Evolutionary conservation across 75 land plant species (phyloP).

Genomic region (Selaginella moellendorffii): DNA sequence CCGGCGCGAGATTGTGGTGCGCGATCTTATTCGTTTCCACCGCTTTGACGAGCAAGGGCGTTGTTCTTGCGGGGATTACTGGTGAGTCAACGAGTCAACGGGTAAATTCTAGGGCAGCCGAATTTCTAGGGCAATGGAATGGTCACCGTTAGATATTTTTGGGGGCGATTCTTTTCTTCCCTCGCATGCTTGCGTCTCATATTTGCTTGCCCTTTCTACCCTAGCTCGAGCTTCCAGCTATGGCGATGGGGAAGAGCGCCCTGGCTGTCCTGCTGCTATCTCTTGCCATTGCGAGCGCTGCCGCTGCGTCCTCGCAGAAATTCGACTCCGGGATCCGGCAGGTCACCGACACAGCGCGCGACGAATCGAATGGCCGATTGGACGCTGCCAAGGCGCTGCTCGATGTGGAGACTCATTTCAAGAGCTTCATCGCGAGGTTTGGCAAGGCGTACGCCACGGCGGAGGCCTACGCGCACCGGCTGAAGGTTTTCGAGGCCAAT

Average conservation of each 20-base stretch:
- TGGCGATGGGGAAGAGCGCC: no score
- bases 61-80: slow-evolving; percentile 9
- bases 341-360: background rate
- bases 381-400: slow-evolving; percentile 11
- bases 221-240: background rate
- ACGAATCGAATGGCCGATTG: background rate
- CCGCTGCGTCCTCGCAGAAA: background rate
- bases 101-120: background rate
- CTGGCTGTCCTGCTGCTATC: background rate
- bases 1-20: background rate
- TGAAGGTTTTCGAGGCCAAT: slow-evolving; percentile 56
- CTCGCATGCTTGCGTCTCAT: no score
- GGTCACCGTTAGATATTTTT: background rate
- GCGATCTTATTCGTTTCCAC: background rate
- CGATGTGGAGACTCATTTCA: slow-evolving; percentile 27
- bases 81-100: slow-evolving; percentile 11
- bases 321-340: background rate
- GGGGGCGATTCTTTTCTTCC: no score
- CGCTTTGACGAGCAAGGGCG: background rate
- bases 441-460: slow-evolving; percentile 37
- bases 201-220: no score
- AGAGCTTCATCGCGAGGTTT: slow-evolving; percentile 39
- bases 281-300: background rate
- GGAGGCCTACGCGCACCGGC: slow-evolving; percentile 54
- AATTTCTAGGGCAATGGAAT: no score